A percentile compares a stretch with the other conserved stretches of the same genome.
Evolutionary conservation across 129 eudicot genomes (phyloP).

Genomic region (Lactuca sativa): DNA sequence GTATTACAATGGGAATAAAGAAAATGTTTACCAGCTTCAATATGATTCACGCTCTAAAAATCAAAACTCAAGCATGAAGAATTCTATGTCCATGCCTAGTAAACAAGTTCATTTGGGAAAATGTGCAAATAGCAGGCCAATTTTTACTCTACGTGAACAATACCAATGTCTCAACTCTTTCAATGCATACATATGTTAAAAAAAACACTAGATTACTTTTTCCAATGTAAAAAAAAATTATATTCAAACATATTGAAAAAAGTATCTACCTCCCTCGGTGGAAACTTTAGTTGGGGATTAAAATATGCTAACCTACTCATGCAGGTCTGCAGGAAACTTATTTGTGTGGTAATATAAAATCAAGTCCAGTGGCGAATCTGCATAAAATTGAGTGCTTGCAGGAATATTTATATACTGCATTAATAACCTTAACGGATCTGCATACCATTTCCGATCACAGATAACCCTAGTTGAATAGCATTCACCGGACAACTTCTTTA

Average conservation of each 20-base stretch:
- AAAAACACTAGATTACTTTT: slow-evolving; percentile 1
- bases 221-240: slow-evolving; percentile 5
- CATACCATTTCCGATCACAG: slow-evolving; percentile 5
- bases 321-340: slow-evolving; percentile 18
- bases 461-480: slow-evolving; percentile 1
- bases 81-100: not conserved
- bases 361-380: slow-evolving; percentile 21
- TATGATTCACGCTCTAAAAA: not conserved
- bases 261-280: slow-evolving; percentile 1
- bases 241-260: not conserved
- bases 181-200: not conserved
- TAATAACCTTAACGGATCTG: slow-evolving; percentile 5
- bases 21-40: not conserved
- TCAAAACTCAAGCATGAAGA: not conserved
- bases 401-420: slow-evolving; percentile 11
- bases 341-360: slow-evolving; percentile 16
- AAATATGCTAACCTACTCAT: slow-evolving; percentile 19
- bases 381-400: slow-evolving; percentile 24
- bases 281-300: not conserved
- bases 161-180: not conserved
- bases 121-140: slow-evolving; percentile 12
- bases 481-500: not conserved
- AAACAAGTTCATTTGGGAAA: slow-evolving; percentile 1
- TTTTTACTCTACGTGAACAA: slow-evolving; percentile 3
- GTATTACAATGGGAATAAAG: not conserved